A percentile compares a stretch with the other conserved stretches of the same genome.
These are phyloP conservation scores for Zygotorulaspora florentina DNA, from an alignment of 805 yeast genomes.

Conservation along the genomic window DNA sequence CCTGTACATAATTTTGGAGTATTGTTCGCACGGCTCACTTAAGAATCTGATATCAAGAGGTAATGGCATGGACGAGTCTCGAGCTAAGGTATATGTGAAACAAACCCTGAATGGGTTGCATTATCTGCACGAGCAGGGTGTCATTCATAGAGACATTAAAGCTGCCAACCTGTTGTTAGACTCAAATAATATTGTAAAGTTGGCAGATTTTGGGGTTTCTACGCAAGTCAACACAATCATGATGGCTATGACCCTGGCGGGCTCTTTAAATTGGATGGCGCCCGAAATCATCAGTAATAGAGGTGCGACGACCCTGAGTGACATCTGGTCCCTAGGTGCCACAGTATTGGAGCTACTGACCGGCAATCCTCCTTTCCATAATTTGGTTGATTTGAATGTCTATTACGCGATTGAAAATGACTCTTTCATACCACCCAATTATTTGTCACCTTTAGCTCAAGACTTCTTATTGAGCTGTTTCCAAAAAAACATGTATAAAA, in stretches of 20 bases:
- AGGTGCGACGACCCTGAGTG: constrained; percentile 85
- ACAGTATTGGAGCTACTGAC: constrained; percentile 83
- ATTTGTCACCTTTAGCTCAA: constrained; percentile 47
- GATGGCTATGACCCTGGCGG: constrained; percentile 56
- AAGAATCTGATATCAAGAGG: constrained; percentile 37
- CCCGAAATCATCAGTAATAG: constrained; percentile 86
- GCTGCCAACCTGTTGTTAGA: constrained; percentile 85
- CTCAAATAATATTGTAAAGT: constrained; percentile 67
- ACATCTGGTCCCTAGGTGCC: constrained; percentile 94
- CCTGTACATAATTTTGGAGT: constrained; percentile 74
- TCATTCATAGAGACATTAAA: constrained; percentile 89
- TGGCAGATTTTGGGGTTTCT: constrained; percentile 96
- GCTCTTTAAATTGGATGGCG: constrained; percentile 99
- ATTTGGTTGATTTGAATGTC: constrained; percentile 38
- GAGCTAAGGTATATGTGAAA: constrained; percentile 55
- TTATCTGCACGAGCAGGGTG: constrained; percentile 70
- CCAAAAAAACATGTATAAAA: constrained; percentile 57
- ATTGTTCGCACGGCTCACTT: constrained; percentile 66
- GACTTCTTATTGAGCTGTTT: constrained; percentile 70
- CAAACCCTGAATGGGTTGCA: constrained; percentile 70
- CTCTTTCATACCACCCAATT: constrained; percentile 34
- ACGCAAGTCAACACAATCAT: constrained; percentile 64
- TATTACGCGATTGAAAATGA: constrained; percentile 41
- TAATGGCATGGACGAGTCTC: constrained; percentile 50
- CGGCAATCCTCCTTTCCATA: constrained; percentile 83